phyloP scores from a whole-genome alignment of 176 grass and related monocot genomes.

The Cymbopogon citratus region DNA sequence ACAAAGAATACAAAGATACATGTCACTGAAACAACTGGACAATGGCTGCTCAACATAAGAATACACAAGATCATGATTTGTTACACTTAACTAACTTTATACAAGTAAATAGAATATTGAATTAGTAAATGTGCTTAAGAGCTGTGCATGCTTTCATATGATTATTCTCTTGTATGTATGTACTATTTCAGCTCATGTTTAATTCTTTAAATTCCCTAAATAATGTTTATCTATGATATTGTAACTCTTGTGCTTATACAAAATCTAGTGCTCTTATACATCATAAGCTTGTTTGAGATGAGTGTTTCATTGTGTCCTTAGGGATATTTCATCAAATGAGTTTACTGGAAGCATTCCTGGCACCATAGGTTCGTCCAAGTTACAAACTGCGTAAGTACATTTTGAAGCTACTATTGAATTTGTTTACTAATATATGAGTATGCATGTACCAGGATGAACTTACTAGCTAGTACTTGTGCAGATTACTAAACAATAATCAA shows the following conservation, averaged over 20 bases:
- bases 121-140: background rate
- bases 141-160: background rate
- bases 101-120: background rate
- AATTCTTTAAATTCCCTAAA: background rate
- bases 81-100: background rate
- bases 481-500: conserved; percentile 87
- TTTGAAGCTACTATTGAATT: conserved; percentile 2
- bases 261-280: background rate
- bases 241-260: background rate
- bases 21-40: background rate
- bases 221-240: background rate
- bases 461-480: conserved; percentile 28
- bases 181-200: background rate
- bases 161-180: background rate
- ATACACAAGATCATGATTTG: background rate
- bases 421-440: background rate
- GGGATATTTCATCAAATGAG: conserved; percentile 94
- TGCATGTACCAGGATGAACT: background rate
- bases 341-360: conserved; percentile 76
- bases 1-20: background rate
- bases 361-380: conserved; percentile 75
- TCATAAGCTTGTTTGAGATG: background rate
- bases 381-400: conserved; percentile 73
- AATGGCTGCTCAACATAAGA: background rate
- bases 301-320: conserved; percentile 35